Evolutionary conservation across 495 filamentous ascomycete species (phyloP), one percentile per base, ranked within the genome.

Genomic region (Thermochaetoides thermophila): DNA sequence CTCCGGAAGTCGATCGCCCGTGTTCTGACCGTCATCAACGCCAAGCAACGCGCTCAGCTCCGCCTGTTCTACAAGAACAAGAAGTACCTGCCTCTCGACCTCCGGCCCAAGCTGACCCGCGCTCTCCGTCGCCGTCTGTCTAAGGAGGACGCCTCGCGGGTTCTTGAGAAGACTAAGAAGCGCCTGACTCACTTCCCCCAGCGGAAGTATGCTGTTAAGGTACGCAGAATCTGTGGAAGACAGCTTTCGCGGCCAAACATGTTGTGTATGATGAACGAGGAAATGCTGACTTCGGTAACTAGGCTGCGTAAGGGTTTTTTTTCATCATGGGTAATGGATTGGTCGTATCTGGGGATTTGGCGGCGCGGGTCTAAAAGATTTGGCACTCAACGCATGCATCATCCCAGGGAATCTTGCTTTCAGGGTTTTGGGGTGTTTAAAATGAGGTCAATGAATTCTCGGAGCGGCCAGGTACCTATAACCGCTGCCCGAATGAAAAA

Each of bases 31-130:
- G 75, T 96, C 71, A 93, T 96, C 78, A 96, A 96, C 74, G 76
- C 81, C 62, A 96, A 87, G 73, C 91, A 96, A 72, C 77, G 89
- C 55, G 70, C 84, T 35, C 89, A 96, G 67, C 81, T 99, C 50
- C 87, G 89, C 55, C 67, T 99, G 45, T 96, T 95, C 78, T 99
- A 99, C 75, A 89, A 92, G 74, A 76, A 74, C 74, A 96, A 95
- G 81, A 96, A 95, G 71, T 95, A 93, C 73, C 66, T 84, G 25
- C 86, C 84, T 36, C 83, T 96, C 50, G 89, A 96, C 61, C 84
- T 97, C 66, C 80, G 89, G 59, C 70, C 84, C 56, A 94, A 96
- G 79, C 73, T 81, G 68, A 99, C 89, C 55, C 84, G 91, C 45
- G 89, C 84, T 49, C 84, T 95, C 64, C 81, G 89, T 48, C 78